Evolutionary conservation across 2,329 filamentous ascomycete genomes (phyloP).

Genomic region (Pseudogymnoascus sp.): DNA sequence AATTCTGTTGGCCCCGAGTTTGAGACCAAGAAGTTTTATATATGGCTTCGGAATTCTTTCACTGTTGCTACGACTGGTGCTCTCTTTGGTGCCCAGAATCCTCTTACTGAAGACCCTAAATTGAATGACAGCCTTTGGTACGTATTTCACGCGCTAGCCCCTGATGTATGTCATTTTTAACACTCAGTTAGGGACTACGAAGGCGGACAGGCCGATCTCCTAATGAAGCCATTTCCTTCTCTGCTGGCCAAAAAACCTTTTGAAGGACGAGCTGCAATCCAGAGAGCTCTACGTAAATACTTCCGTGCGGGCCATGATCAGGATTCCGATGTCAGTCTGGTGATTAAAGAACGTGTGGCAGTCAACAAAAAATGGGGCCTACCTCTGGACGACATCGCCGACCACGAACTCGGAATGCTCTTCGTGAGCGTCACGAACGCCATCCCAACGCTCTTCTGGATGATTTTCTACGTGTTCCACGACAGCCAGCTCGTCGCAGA

Average conservation of each 20-base stretch:
- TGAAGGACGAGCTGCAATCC: slow-evolving; percentile 30
- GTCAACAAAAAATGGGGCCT: slow-evolving; percentile 27
- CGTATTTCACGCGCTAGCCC: slow-evolving; percentile 7
- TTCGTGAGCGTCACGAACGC: slow-evolving; percentile 29
- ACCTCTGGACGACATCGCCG: slow-evolving; percentile 22
- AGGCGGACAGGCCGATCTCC: slow-evolving; percentile 23
- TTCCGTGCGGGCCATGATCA: slow-evolving; percentile 26
- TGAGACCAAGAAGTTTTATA: slow-evolving; percentile 31
- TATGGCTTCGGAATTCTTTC: slow-evolving; percentile 33
- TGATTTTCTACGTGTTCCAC: slow-evolving; percentile 26
- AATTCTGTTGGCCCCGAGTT: slow-evolving; percentile 22
- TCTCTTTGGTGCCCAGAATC: slow-evolving; percentile 38
- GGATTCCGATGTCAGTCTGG: slow-evolving; percentile 22
- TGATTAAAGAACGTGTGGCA: slow-evolving; percentile 26
- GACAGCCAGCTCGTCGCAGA: slow-evolving; percentile 22
- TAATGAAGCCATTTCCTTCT: slow-evolving; percentile 28
- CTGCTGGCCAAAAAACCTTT: slow-evolving; percentile 28
- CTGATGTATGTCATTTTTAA: slow-evolving; percentile 6
- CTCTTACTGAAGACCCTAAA: slow-evolving; percentile 29
- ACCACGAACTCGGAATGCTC: slow-evolving; percentile 27
- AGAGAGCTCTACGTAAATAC: slow-evolving; percentile 30
- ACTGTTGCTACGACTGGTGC: slow-evolving; percentile 32
- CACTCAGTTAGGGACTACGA: slow-evolving; percentile 25
- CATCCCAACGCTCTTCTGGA: slow-evolving; percentile 33
- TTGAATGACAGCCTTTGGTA: slow-evolving; percentile 35